Evolutionary conservation across 148 eudicot genomes (phyloP), one percentile per base, ranked within the genome.

Genomic region (Heliosperma pusillum): DNA sequence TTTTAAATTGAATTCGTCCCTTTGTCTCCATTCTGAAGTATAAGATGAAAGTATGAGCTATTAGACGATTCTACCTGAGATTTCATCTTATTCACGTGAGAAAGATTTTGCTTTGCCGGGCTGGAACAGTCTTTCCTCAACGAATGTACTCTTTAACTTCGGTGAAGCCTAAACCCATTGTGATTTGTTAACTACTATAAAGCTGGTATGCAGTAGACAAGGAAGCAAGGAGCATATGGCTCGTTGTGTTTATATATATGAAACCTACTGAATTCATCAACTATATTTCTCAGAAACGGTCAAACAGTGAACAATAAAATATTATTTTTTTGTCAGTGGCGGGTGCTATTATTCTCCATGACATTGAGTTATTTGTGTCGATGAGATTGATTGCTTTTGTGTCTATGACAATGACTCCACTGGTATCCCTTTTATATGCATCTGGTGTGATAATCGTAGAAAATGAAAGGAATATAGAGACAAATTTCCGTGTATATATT

Each of bases 371-470:
- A 0, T 40, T 66, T 66, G 25, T 40, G 1, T 33, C 22, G 20
- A 9, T n/a, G 15, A 9, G 70, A 12, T 36, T 66, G 21, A 33
- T 2, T 19, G 36, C n/a, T 66, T 20, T 3, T 66, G 50, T 27
- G 15, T 36, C 50, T 36, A 40, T 66, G 25, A n/a, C 40, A 52
- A 33, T n/a, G 70, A 17, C 33, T 20, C 17, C 29, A 57, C 58
- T 70, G 50, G 61, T 59, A 60, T 58, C 16, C 42, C 52, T 47
- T 68, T 10, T 64, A 17, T 64, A 64, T 7, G 22, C 60, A 56
- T 30, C 20, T 64, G 30, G 42, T 16, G 68, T 64, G 4, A 13
- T 2, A 29, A 17, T 66, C 3, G 7, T 42, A 19, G 7, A 19
- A 36, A n/a, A 1, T 40, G 53, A 40, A 42, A 13, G 55, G 52